Conservation (phyloP, 2,329 filamentous ascomycete genomes). For the Mariannaea elegans region DNA sequence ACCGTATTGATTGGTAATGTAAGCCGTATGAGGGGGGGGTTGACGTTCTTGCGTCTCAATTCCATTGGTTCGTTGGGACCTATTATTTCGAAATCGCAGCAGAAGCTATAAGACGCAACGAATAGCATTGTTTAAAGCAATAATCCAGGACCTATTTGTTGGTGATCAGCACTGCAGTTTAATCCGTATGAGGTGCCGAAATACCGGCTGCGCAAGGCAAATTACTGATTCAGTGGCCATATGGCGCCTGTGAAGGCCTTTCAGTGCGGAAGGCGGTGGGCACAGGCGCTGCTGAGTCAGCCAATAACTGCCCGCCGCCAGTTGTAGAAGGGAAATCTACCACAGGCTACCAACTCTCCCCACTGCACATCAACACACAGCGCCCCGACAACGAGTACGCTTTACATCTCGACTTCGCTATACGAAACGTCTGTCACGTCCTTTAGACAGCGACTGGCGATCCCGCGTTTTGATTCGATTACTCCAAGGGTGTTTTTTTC, state of each 20-base stretch:
- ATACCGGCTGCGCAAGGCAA: not conserved
- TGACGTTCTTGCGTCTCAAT: too few species aligned
- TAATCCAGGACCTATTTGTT: too few species aligned
- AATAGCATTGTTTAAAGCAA: too few species aligned
- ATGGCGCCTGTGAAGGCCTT: not conserved
- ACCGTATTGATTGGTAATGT: too few species aligned
- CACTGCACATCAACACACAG: conserved; percentile 47
- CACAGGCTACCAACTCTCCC: conserved; percentile 47
- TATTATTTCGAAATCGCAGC: too few species aligned
- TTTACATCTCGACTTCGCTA: conserved; percentile 23
- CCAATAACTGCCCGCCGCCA: conserved; percentile 23
- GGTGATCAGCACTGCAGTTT: too few species aligned
- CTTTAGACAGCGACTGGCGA: not conserved
- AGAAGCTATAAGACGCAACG: too few species aligned
- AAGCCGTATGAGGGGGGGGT: too few species aligned
- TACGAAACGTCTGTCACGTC: conserved; percentile 21
- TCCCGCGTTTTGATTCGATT: conserved; percentile 21
- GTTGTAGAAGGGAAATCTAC: conserved; percentile 43
- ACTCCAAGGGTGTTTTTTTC: not conserved
- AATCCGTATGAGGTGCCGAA: too few species aligned
- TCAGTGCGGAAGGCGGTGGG: conserved; percentile 9
- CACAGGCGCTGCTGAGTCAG: conserved; percentile 33
- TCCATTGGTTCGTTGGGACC: too few species aligned
- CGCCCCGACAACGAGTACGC: conserved; percentile 28
- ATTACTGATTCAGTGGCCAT: conserved; percentile 10